Evolutionary conservation across 768 basidiomycete genomes (phyloP), one percentile per base, ranked within the genome.

Genomic region (Suillus fuscotomentosus): DNA sequence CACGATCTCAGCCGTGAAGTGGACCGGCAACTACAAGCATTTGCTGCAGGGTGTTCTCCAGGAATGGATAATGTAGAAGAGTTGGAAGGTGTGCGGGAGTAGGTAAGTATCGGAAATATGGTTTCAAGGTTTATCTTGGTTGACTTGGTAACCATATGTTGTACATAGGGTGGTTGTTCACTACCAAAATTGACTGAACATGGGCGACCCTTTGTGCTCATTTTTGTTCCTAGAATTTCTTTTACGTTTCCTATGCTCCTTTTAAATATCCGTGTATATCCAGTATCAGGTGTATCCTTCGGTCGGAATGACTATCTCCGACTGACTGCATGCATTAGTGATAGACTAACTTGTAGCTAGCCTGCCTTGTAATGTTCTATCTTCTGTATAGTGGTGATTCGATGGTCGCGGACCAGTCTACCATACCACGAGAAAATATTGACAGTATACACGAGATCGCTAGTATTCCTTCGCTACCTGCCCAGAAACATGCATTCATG

Each of bases 1-100:
- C 39, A 41, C 20, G 65, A 68, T 36, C 14, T 71, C 7, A 70
- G 71, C 20, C 55, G 27, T 31, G 71, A 70, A 13, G 67, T 72
- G 8, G 64, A 71, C 61, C 61, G 65, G 47, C 70, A 71, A 59
- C 34, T 71, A 11, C 60, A 41, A 2, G 64, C 43, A 11, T 62
- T 71, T 24, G 60, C 17, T 36, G 61, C 53, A 8, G 3, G 11
- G 17, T 10, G 14, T 7, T 4, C 9, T 39, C 56, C 9, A 41
- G 51, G 1, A 2, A 5, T 31, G 10, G 39, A 41, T 14, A 17
- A 24, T 38, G 9, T n/a, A 2, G 11, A 5, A 17, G 39, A 27
- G 8, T 1, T 10, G 5, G 56, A 41, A 41, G 5, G 14, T 57
- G 9, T 11, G 15, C 15, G 15, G 2, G 39, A 41, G 38, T 20